phyloP scores from a whole-genome alignment of 2,329 filamentous ascomycete species.

The Acephala macrosclerotiorum region DNA sequence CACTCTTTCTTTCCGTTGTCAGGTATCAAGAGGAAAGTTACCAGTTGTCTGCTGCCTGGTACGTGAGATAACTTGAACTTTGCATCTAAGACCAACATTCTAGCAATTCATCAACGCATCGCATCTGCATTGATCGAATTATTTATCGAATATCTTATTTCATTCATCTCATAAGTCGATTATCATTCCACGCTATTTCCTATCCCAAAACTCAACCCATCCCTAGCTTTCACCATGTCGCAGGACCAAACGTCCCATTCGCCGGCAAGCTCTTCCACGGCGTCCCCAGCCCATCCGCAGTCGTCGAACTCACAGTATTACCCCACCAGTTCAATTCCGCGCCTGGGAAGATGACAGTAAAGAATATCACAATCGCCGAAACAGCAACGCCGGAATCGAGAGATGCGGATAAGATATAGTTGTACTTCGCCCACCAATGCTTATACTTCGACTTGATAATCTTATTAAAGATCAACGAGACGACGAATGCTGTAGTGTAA shows the following conservation, averaged over 20 bases:
- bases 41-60: too few relatives aligned
- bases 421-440: constrained; percentile 58
- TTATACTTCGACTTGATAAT: constrained; percentile 68
- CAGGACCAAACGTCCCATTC: constrained; percentile 5
- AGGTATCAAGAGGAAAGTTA: too few relatives aligned
- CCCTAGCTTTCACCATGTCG: background rate
- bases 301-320: constrained; percentile 4
- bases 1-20: too few relatives aligned
- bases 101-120: too few relatives aligned
- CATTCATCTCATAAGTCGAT: too few relatives aligned
- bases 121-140: too few relatives aligned
- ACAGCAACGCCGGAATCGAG: background rate
- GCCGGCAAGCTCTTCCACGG: constrained; percentile 1
- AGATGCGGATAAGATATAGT: constrained; percentile 8
- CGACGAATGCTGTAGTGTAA: constrained; percentile 66
- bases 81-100: too few relatives aligned
- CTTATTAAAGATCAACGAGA: constrained; percentile 64
- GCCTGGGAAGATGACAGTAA: constrained; percentile 3
- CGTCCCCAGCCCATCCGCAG: constrained; percentile 9
- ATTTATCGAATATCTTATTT: too few relatives aligned
- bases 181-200: too few relatives aligned
- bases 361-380: constrained; percentile 10
- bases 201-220: too few relatives aligned
- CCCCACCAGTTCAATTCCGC: constrained; percentile 13
- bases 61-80: too few relatives aligned